Evolutionary conservation across 1,284 basidiomycete species (phyloP), one percentile per base, ranked within the genome.

Genomic region (Abortiporus biennis): DNA sequence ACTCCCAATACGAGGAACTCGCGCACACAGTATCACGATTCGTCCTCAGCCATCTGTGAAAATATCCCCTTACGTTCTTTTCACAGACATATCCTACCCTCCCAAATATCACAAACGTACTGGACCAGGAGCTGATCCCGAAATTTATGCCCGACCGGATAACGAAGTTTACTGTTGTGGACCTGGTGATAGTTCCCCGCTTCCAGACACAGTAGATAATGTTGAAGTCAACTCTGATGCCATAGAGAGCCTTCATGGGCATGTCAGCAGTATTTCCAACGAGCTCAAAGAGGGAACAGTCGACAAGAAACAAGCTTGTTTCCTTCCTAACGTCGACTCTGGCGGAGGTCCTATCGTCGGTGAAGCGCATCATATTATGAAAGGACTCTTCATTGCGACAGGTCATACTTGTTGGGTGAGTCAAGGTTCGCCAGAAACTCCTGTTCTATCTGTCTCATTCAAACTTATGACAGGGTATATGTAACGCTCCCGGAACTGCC

Each of bases 161-260:
- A 72, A 76, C 52, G 78, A 83, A 55, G 73, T 85, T 9, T 86
- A 85, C 51, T 78, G 74, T 8, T 85, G 83, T 54, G 80, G 80
- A 1, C 72, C 78, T 1, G 79, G 79, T 5, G 83, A 86, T 55
- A 70, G 76, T 50, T 64, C 66, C 0, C 62, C 67, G 3, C 66
- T 85, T 4, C 82, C 83, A 2, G 61, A 60, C 1, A 74, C 64
- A 17, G 80, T 85, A 12, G 80, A 85, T 53, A 72, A 79, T 6
- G 82, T 85, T 0, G 51, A 59, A 17, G 72, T 78, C 6, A 76
- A 83, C 45, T 33, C 57, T 16, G 47, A 41, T 2, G 75, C 78
- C 6, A 84, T 81, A 56, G 70, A 77, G 46, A 65, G 61, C 40
- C 64, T 85, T 27, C 62, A 65, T 45, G 59, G 66, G 40, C 72